Evolutionary conservation across 495 filamentous ascomycete genomes (phyloP).

Genomic region (Aspergillus saccharolyticus): DNA sequence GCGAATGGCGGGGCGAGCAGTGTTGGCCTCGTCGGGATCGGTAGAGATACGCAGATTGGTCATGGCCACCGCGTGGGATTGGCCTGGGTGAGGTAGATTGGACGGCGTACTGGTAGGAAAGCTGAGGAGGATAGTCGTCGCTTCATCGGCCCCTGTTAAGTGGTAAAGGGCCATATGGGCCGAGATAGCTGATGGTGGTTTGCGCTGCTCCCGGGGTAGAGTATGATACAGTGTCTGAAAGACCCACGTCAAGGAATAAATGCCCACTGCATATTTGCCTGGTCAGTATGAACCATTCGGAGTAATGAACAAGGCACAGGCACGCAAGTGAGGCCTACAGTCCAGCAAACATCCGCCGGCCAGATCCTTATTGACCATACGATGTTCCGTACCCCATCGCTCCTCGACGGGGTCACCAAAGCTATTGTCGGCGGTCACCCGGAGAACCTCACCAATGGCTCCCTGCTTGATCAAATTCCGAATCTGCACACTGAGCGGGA

Average conservation of each 20-base stretch:
- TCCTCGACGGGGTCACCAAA: conserved; percentile 48
- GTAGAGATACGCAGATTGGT: conserved; percentile 65
- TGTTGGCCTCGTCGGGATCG: conserved; percentile 59
- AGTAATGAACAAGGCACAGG: background rate
- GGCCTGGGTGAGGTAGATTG: conserved; percentile 28
- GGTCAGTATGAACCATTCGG: conserved; percentile 1
- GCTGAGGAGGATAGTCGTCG: conserved; percentile 70
- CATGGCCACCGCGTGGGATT: conserved; percentile 70
- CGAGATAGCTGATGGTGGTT: conserved; percentile 51
- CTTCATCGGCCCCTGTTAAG: conserved; percentile 76
- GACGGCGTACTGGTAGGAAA: conserved; percentile 62
- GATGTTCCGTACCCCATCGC: conserved; percentile 52
- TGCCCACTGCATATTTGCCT: conserved; percentile 53
- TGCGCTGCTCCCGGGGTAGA: conserved; percentile 51
- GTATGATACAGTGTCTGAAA: conserved; percentile 88
- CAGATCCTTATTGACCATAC: conserved; percentile 84
- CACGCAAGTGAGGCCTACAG: conserved; percentile 33
- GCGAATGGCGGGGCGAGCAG: conserved; percentile 62
- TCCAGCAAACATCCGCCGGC: conserved; percentile 83
- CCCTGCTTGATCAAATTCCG: conserved; percentile 63
- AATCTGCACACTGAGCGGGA: conserved; percentile 75
- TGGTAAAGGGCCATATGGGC: conserved; percentile 70
- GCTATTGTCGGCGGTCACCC: conserved; percentile 69
- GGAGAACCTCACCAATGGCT: conserved; percentile 69
- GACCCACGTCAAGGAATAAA: conserved; percentile 89